Evolutionary conservation across 2,329 filamentous ascomycete species (phyloP), one percentile per base, ranked within the genome.

Genomic region (Penicillium sp.): DNA sequence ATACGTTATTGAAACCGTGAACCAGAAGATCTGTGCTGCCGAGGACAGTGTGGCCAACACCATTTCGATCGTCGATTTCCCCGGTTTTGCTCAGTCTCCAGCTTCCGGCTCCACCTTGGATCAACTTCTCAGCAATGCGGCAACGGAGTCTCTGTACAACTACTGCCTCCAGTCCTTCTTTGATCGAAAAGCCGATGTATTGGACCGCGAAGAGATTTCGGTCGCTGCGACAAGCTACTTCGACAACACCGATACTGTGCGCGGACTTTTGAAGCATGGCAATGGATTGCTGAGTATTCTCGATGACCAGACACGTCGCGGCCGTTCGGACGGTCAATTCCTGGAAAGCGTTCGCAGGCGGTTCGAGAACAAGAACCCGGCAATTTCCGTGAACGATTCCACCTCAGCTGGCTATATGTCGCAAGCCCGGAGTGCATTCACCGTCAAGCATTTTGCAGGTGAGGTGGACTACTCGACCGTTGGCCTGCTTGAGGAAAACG

Each of bases 151-250:
- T 1, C 82, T 98, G 11, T 97, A 97, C 79, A 95, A 97, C 71
- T 87, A 96, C 67, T 93, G 92, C 33, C 82, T 98, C 24, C 93
- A 96, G 71, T 96, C 90, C 74, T 98, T 99, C 78, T 99, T 98
- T 73, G 93, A 97, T 70, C 88, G 89, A 65, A 96, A 95, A 74
- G 92, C 93, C 0, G 93, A 98, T 61, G 86, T 96, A 77, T 82
- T 99, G 22, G 95, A 99, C 71, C 92, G 89, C 1, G 95, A 99
- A 73, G 95, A 99, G 72, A 91, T 99, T 35, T 87, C 83, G 31
- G 91, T 99, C 3, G 85, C 93, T 2, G 88, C 93, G 0, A 97
- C 93, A 0, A 96, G 91, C 78, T 99, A 98, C 75, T 99, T 97
- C 67, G 95, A 99, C 76, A 99, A 98, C 74, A 92, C 90, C 0